Evolutionary conservation across 169 alveolate genomes (phyloP).

Genomic region (Theileria luwenshuni): DNA sequence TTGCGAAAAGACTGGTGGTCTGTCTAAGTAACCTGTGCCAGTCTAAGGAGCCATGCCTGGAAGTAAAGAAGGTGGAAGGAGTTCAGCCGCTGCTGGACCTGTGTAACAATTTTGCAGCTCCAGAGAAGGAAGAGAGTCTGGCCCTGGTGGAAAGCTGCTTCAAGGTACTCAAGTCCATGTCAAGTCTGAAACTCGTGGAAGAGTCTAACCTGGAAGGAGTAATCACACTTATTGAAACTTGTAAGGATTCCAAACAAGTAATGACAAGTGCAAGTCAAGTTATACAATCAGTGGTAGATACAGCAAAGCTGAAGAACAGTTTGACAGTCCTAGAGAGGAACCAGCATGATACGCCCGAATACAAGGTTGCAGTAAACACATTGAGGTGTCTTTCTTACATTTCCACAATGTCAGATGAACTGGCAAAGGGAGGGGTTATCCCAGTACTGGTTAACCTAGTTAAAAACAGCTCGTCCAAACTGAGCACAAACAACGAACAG

Average conservation of each 20-base stretch:
- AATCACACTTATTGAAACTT: conserved; percentile 69
- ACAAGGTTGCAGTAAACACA: conserved; percentile 86
- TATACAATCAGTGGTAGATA: conserved; percentile 83
- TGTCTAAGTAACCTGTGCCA: conserved; percentile 35
- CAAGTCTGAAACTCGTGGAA: conserved; percentile 34
- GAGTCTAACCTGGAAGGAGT: conserved; percentile 38
- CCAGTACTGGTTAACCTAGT: conserved; percentile 85
- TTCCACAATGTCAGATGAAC: conserved; percentile 86
- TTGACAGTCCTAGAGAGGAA: conserved; percentile 81
- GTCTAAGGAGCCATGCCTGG: conserved; percentile 29
- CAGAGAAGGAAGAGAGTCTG: conserved; percentile 6
- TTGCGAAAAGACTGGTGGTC: conserved; percentile 44
- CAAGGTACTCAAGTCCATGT: conserved; percentile 23
- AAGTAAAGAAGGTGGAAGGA: conserved; percentile 38
- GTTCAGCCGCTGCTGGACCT: conserved; percentile 42
- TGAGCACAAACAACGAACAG: conserved; percentile 77
- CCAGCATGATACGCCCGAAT: conserved; percentile 83
- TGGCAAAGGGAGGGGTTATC: conserved; percentile 87
- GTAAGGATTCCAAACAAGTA: conserved; percentile 69
- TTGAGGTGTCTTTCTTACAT: conserved; percentile 89
- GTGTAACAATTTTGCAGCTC: conserved; percentile 26
- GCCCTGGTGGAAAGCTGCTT: conserved; percentile 39
- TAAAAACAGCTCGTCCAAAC: conserved; percentile 81
- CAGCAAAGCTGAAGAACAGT: conserved; percentile 85
- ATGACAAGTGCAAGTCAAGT: conserved; percentile 86